phyloP scores from a whole-genome alignment of 192 early-diverging fungal genomes.

The Entomortierella lignicola region DNA sequence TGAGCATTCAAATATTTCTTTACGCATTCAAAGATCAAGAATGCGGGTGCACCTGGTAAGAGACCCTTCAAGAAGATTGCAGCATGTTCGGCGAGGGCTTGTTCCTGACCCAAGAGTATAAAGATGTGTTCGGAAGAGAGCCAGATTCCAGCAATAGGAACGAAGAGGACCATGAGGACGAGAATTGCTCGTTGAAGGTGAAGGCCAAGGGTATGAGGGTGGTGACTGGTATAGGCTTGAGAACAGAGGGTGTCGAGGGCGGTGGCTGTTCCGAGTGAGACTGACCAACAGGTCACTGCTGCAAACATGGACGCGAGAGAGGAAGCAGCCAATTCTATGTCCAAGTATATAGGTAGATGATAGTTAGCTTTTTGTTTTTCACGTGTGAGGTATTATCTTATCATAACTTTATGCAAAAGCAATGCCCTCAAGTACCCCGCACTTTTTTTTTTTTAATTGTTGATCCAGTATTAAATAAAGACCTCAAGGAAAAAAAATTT shows the following conservation, averaged over 20 bases:
- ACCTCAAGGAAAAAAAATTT: no score
- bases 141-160: slow-evolving; percentile 78
- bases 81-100: slow-evolving; percentile 72
- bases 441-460: background rate
- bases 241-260: slow-evolving; percentile 84
- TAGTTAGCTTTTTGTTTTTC: no score
- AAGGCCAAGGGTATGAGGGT: slow-evolving; percentile 77
- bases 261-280: slow-evolving; percentile 75
- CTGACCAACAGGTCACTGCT: slow-evolving; percentile 73
- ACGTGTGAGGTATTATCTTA: no score
- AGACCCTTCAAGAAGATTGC: slow-evolving; percentile 75
- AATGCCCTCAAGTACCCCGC: background rate
- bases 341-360: slow-evolving; percentile 15
- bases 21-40: slow-evolving; percentile 85
- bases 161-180: slow-evolving; percentile 72
- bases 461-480: background rate
- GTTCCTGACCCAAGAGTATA: slow-evolving; percentile 79
- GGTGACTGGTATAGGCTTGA: slow-evolving; percentile 75
- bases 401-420: background rate
- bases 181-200: slow-evolving; percentile 86
- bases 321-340: slow-evolving; percentile 74
- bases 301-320: slow-evolving; percentile 81
- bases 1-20: slow-evolving; percentile 91
- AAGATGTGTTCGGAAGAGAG: slow-evolving; percentile 74
- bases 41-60: slow-evolving; percentile 79